Conservation (phyloP, 2,329 filamentous ascomycete genomes). For the Rosellinia necatrix region DNA sequence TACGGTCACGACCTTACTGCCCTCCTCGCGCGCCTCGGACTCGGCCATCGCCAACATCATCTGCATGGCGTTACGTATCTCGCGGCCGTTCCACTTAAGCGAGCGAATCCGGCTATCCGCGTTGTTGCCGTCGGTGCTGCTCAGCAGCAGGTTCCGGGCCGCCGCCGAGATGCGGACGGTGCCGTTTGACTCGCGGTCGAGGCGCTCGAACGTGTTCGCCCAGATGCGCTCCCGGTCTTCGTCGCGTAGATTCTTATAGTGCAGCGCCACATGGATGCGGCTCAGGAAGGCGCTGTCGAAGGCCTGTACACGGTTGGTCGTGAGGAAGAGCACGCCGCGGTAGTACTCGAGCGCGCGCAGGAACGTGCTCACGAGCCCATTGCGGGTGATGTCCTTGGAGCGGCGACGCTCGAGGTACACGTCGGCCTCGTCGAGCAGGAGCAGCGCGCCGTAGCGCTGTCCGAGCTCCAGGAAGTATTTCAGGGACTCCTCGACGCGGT, state of each 20-base stretch:
- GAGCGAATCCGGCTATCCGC: slow-evolving; percentile 32
- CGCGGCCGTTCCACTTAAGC: slow-evolving; percentile 45
- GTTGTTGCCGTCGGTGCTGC: slow-evolving; percentile 37
- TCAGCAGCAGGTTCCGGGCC: slow-evolving; percentile 46
- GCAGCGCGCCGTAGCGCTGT: slow-evolving; percentile 54
- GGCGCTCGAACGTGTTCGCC: slow-evolving; percentile 51
- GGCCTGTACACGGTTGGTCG: slow-evolving; percentile 53
- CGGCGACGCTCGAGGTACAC: slow-evolving; percentile 62
- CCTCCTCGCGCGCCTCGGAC: slow-evolving; percentile 35
- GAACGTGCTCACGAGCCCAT: slow-evolving; percentile 54
- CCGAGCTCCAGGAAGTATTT: slow-evolving; percentile 54
- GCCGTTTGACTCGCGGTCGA: slow-evolving; percentile 47
- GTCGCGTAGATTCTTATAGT: slow-evolving; percentile 50
- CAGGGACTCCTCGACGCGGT: slow-evolving; percentile 48
- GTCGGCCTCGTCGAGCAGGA: slow-evolving; percentile 64
- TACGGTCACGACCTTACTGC: slow-evolving; percentile 39
- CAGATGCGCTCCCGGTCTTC: slow-evolving; percentile 51
- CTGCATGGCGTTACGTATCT: slow-evolving; percentile 43
- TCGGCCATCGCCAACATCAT: slow-evolving; percentile 39
- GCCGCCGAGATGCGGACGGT: slow-evolving; percentile 45
- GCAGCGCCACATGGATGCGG: slow-evolving; percentile 54
- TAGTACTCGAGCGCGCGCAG: slow-evolving; percentile 58
- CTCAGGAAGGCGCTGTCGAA: slow-evolving; percentile 54
- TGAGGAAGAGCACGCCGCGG: slow-evolving; percentile 54
- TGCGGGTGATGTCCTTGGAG: slow-evolving; percentile 49